Evolutionary conservation across 768 basidiomycete genomes (phyloP).

Genomic region (Suillus americanus): DNA sequence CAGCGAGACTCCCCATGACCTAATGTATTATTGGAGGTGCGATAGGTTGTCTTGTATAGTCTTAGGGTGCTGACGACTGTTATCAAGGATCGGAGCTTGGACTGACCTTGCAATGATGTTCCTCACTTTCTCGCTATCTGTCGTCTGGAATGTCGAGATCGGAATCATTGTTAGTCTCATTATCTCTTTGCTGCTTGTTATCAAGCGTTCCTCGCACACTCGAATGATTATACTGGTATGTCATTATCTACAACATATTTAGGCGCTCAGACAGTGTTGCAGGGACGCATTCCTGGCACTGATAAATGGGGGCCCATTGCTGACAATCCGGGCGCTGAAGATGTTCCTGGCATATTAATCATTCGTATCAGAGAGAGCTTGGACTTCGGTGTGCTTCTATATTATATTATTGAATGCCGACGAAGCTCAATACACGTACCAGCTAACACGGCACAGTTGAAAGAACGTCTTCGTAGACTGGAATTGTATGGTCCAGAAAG

Average conservation of each 20-base stretch:
- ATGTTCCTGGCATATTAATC: slow-evolving; percentile 78
- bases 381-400: slow-evolving; percentile 69
- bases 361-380: slow-evolving; percentile 87
- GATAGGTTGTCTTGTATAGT: slow-evolving; percentile 14
- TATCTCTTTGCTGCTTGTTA: slow-evolving; percentile 85
- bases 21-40: slow-evolving; percentile 81
- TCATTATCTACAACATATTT: not conserved
- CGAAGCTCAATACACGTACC: not conserved
- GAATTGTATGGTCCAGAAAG: slow-evolving; percentile 83
- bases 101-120: slow-evolving; percentile 83
- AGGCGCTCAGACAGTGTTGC: not conserved
- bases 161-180: slow-evolving; percentile 89
- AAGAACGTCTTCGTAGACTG: slow-evolving; percentile 78
- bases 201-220: slow-evolving; percentile 84
- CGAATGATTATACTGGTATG: slow-evolving; percentile 88
- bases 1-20: slow-evolving; percentile 83
- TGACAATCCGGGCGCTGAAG: slow-evolving; percentile 85
- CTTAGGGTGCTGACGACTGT: not conserved
- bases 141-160: slow-evolving; percentile 89
- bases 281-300: slow-evolving; percentile 89
- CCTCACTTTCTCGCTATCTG: slow-evolving; percentile 84
- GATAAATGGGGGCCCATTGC: slow-evolving; percentile 88
- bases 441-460: slow-evolving; percentile 7
- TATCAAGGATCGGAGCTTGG: slow-evolving; percentile 83
- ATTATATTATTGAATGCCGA: slow-evolving; percentile 2